Percentiles rank a stretch among this genome's conserved stretches.
phyloP scores from a whole-genome alignment of 148 eudicot genomes.

The Camellia sinensis region DNA sequence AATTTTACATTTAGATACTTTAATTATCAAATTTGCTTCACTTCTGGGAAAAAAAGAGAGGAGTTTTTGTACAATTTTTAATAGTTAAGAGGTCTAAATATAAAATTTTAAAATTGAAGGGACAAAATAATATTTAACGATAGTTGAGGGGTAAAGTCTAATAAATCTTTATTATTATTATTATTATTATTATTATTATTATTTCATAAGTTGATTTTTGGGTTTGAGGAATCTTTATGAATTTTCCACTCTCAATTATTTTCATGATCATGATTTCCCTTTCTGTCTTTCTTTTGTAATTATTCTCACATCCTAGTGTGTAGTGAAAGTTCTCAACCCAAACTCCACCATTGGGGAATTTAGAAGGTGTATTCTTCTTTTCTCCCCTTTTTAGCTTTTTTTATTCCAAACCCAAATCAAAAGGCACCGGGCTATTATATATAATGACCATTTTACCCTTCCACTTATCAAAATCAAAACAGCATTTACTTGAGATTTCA shows the following conservation, averaged over 20 bases:
- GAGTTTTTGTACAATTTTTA: too few relatives aligned
- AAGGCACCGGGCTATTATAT: constrained; percentile 8
- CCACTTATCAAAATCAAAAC: not conserved
- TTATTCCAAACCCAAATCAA: constrained; percentile 31
- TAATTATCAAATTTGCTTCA: too few relatives aligned
- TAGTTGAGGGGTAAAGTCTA: too few relatives aligned
- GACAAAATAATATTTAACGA: not conserved
- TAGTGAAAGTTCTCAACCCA: constrained; percentile 17
- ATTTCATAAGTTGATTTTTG: not conserved
- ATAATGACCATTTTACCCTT: not conserved
- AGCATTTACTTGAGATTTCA: not conserved
- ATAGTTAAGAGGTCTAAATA: too few relatives aligned
- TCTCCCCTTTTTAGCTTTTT: constrained; percentile 18
- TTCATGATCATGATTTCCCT: constrained; percentile 16
- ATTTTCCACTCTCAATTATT: constrained; percentile 17
- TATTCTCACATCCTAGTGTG: constrained; percentile 20
- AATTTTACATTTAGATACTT: too few relatives aligned
- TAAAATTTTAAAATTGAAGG: too few relatives aligned
- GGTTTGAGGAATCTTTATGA: constrained; percentile 2
- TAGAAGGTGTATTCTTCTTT: constrained; percentile 23
- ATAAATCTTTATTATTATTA: too few relatives aligned
- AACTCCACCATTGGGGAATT: constrained; percentile 26
- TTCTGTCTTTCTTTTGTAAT: constrained; percentile 12
- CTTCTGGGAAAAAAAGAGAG: too few relatives aligned
- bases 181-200: too few relatives aligned